Evolutionary conservation across 208 protist genomes (phyloP), one percentile per base, ranked within the genome.

Genomic region (Leishmania tropica): DNA sequence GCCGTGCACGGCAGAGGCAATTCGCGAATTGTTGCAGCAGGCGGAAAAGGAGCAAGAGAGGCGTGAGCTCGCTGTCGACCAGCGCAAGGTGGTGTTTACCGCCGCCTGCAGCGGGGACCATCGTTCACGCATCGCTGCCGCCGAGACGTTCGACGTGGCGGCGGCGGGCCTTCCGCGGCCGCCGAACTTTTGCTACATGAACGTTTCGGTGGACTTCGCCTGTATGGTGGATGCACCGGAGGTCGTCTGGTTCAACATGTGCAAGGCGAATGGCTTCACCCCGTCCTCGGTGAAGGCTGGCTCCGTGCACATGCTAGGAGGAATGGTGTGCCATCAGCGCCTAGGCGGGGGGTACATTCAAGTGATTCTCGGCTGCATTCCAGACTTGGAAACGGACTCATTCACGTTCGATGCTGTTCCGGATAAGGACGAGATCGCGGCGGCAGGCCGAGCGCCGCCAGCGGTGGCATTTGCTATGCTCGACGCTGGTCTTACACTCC

Each of bases 191-290:
- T 97, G 94, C 68, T 93, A 94, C 83, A 86, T 96, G 82, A 91
- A 88, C 73, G 83, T 97, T 45, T 95, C 92, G 8, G 80, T 96
- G 0, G 94, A 97, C 75, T 96, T 94, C 81, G 85, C 81, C 1
- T 89, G 76, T 2, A 97, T 97, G 94, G 83, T 97, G 37, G 94
- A 97, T 79, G 88, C 93, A 4, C 94, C 93, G 3, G 90, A 95
- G 76, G 94, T 97, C 8, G 84, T 97, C n/a, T 97, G 94, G 93
- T 92, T 90, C 71, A 95, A 94, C 79, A 77, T 97, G 81, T 96
- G 93, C 87, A 87, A 80, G 31, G 86, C 84, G 7, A 96, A 96
- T 76, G 87, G 76, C 17, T 84, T 95, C 3, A 94, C 89, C 0
- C 90, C 89, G 13, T 96, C 94, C 0, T 85, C 90, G 4, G 94